These are phyloP conservation scores for Dictyostelium intermedium DNA, from an alignment of 78 protist genomes.

Conservation along the genomic window DNA sequence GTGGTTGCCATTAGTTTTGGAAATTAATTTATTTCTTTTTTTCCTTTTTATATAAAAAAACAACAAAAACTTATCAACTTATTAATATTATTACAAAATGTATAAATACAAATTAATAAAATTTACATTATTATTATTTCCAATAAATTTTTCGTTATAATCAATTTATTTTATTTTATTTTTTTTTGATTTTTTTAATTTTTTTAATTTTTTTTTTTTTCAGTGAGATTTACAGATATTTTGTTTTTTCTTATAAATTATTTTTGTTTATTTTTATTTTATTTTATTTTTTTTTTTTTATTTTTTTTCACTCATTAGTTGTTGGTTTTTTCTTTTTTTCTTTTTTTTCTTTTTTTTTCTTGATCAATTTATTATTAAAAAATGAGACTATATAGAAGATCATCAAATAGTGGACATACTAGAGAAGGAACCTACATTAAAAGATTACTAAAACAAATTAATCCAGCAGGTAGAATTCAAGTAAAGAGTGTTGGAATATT, in stretches of 20 bases:
- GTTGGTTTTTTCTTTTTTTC: neutral
- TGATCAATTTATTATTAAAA: neutral
- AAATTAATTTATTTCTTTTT: too few species aligned
- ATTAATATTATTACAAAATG: too few species aligned
- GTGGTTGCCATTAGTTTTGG: too few species aligned
- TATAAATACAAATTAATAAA: too few species aligned
- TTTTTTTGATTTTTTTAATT: too few species aligned
- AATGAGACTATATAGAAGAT: neutral
- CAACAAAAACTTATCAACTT: too few species aligned
- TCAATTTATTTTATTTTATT: too few species aligned
- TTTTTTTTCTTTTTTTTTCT: neutral
- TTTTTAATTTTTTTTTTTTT: too few species aligned
- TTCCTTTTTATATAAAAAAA: too few species aligned
- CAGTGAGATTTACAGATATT: neutral
- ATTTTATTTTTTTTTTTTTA: neutral
- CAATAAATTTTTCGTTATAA: too few species aligned
- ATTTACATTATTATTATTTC: too few species aligned
- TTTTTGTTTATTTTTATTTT: neutral
- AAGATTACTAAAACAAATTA: neutral
- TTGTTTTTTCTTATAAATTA: neutral
- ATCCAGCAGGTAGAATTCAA: neutral
- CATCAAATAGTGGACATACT: neutral
- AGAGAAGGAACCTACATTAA: neutral
- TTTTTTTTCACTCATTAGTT: too few species aligned
- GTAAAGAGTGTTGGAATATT: neutral